Evolutionary conservation across 306 rosid species (phyloP), one percentile per base, ranked within the genome.

Genomic region (Quercus ilex): DNA sequence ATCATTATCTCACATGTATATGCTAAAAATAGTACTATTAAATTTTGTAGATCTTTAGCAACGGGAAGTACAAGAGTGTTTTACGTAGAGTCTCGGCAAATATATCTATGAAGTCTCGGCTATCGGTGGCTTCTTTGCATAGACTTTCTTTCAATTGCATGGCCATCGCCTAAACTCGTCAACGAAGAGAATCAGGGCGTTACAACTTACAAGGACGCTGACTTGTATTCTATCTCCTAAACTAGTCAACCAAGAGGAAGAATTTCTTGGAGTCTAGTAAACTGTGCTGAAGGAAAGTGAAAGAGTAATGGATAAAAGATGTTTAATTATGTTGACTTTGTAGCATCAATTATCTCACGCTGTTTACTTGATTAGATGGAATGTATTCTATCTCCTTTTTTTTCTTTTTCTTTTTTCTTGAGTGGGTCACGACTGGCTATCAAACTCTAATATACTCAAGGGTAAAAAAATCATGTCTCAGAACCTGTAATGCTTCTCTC

Each of bases 31-130:
- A 5, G 38, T 33, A 33, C 38, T 33, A 33, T 5, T 33, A 33
- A 12, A 49, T 58, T 15, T 28, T 31, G 11, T 17, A 94, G 98
- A 94, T 94, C 74, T 88, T 86, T 75, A 94, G 97, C 90, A 94
- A 92, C 2, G 97, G 97, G n/a, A 92, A 64, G 25, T 94, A 91
- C 93, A 91, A 85, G 88, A 94, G 98, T 62, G 97, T 92, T 57
- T 70, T 94, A 9, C 98, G 92, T 5, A 91, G 98, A 74, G 97
- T 89, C 4, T 10, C 89, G 11, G 97, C 90, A 80, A 94, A 92
- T 43, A 33, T 33, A 5, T 84, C 89, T 4, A 33, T 3, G 20
- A 85, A 79, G 76, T 69, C 74, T 4, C 74, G 97, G 19, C 82
- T 81, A n/a, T 91, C 97, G 0, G 92, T 94, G 74, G 98, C 94